Conservation (phyloP, 1,284 basidiomycete species). For the Leccinum subspadiceum region DNA sequence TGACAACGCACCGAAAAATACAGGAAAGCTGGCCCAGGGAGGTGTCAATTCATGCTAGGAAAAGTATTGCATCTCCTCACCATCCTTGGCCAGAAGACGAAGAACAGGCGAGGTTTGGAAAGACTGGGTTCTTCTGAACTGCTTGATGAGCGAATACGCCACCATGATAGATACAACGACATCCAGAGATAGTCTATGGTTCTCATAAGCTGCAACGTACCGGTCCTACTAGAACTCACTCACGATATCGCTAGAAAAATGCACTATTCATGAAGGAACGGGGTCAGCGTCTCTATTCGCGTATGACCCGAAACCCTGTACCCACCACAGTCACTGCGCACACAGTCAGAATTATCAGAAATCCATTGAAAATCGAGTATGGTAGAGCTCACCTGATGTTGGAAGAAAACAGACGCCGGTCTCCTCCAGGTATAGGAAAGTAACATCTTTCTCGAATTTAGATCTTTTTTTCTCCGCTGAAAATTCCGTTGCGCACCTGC, state of each 20-base stretch:
- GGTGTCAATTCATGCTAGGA: not conserved
- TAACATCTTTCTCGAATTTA: not conserved
- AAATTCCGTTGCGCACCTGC: not conserved
- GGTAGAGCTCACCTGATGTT: not conserved
- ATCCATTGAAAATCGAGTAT: not conserved
- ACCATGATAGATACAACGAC: not conserved
- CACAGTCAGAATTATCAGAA: not conserved
- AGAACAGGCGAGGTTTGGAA: not conserved
- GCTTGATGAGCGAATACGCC: not conserved
- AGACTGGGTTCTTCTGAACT: not conserved
- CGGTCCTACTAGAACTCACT: not conserved
- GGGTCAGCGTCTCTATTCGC: no score
- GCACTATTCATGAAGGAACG: not conserved
- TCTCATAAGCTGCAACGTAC: not conserved
- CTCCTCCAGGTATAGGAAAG: not conserved
- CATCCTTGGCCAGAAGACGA: conserved; percentile 1
- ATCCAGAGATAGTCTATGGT: not conserved
- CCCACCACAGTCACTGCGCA: not conserved
- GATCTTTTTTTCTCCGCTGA: not conserved
- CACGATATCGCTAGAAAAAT: not conserved
- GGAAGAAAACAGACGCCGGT: not conserved
- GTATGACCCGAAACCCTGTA: not conserved
- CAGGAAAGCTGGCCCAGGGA: not conserved
- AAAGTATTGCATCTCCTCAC: not conserved
- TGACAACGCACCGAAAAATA: conserved; percentile 1